Evolutionary conservation across 176 grass and related monocot genomes (phyloP).

Genomic region (Carex parvula): DNA sequence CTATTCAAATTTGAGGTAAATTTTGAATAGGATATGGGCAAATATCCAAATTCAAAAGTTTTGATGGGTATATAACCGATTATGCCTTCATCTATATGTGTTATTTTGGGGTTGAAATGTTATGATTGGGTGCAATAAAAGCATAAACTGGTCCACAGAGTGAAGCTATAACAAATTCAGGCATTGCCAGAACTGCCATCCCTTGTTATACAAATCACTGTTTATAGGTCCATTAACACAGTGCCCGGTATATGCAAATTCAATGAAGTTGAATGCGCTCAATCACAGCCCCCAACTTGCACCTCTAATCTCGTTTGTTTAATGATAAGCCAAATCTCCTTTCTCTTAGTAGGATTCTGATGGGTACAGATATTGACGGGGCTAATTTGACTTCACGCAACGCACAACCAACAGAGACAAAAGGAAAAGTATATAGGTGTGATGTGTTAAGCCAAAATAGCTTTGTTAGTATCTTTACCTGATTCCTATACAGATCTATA

Average conservation of each 20-base stretch:
- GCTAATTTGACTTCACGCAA: too few species aligned
- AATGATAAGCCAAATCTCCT: background rate
- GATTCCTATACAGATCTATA: too few species aligned
- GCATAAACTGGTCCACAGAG: background rate
- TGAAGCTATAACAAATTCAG: background rate
- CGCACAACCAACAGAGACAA: too few species aligned
- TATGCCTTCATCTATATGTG: too few species aligned
- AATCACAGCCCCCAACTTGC: background rate
- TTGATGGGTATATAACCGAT: too few species aligned
- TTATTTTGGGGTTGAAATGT: background rate
- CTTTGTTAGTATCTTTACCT: too few species aligned
- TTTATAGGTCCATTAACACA: background rate
- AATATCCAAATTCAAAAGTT: too few species aligned
- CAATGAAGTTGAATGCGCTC: background rate
- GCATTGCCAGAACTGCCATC: constrained; percentile 7
- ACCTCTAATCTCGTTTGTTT: background rate
- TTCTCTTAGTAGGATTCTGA: background rate
- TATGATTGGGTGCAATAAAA: constrained; percentile 3
- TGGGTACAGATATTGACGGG: too few species aligned
- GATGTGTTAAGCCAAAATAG: too few species aligned
- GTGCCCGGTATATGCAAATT: constrained; percentile 1
- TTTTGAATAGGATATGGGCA: too few species aligned
- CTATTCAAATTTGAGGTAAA: too few species aligned
- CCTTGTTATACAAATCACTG: constrained; percentile 10
- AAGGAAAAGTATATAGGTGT: too few species aligned